These are phyloP conservation scores for Spathaspora passalidarum DNA, from an alignment of 805 yeast species.

Conservation along the genomic window DNA sequence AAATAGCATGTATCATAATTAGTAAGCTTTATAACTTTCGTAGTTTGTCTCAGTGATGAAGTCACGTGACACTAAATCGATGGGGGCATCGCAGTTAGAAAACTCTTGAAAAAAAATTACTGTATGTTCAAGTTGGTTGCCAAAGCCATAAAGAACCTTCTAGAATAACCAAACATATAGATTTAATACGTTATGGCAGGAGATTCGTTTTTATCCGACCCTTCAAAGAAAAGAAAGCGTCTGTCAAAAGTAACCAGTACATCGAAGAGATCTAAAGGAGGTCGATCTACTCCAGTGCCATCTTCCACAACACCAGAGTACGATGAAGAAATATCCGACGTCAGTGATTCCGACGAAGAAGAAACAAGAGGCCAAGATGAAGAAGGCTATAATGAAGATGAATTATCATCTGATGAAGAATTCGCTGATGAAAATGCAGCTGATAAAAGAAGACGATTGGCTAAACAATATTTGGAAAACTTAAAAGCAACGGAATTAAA, in stretches of 20 bases:
- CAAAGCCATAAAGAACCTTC: not conserved
- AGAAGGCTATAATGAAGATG: constrained; percentile 41
- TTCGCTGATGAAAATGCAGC: constrained; percentile 77
- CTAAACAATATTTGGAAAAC: constrained; percentile 85
- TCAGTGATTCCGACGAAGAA: constrained; percentile 50
- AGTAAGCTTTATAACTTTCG: not conserved
- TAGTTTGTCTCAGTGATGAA: not conserved
- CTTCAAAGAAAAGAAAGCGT: constrained; percentile 50
- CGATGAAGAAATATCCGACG: constrained; percentile 59
- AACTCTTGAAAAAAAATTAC: not conserved
- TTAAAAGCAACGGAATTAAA: constrained; percentile 55
- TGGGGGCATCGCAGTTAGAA: not conserved
- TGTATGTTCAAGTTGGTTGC: too few relatives aligned
- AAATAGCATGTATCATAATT: not conserved
- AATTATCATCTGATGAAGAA: constrained; percentile 65
- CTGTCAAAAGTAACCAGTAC: constrained; percentile 19
- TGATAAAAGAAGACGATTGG: constrained; percentile 90
- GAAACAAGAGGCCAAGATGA: constrained; percentile 55
- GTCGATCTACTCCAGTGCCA: constrained; percentile 9
- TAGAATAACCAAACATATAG: not conserved
- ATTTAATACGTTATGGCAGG: constrained; percentile 38
- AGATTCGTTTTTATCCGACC: constrained; percentile 64
- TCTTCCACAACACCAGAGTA: constrained; percentile 12
- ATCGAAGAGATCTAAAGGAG: constrained; percentile 13
- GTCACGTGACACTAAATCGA: constrained; percentile 2